Conservation (phyloP, 208 protist species). For the Trypanosoma caninum region DNA sequence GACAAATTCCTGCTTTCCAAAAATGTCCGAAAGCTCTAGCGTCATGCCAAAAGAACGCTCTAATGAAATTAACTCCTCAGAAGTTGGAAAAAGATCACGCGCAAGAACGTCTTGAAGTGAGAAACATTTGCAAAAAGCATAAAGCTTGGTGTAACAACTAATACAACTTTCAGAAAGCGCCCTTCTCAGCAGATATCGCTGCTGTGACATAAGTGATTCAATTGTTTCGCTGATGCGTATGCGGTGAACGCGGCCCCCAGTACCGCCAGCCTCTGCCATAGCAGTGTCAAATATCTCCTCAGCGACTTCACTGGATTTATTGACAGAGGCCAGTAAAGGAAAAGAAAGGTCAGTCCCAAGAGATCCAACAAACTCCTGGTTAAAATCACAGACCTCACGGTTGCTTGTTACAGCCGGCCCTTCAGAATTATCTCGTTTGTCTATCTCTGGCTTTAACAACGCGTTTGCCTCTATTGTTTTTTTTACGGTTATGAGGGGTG, state of each 20-base stretch:
- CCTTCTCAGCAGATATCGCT: slow-evolving; percentile 63
- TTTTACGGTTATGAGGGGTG: slow-evolving; percentile 71
- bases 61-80: slow-evolving; percentile 66
- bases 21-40: slow-evolving; percentile 72
- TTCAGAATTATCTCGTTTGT: not conserved
- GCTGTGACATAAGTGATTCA: slow-evolving; percentile 33
- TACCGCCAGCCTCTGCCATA: slow-evolving; percentile 67
- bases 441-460: not conserved
- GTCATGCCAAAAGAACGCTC: slow-evolving; percentile 84
- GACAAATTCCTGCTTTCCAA: slow-evolving; percentile 45
- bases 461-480: not conserved
- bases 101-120: slow-evolving; percentile 51
- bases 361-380: not conserved
- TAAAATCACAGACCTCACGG: not conserved
- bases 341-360: not conserved
- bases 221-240: slow-evolving; percentile 68
- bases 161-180: slow-evolving; percentile 71
- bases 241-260: slow-evolving; percentile 81
- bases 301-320: slow-evolving; percentile 14
- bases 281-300: slow-evolving; percentile 17
- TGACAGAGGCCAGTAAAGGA: not conserved
- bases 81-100: slow-evolving; percentile 66
- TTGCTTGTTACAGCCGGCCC: not conserved
- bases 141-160: slow-evolving; percentile 53
- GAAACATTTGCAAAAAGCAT: slow-evolving; percentile 30